phyloP scores from a whole-genome alignment of 2,329 filamentous ascomycete genomes.

The Rachicladosporium sp. region DNA sequence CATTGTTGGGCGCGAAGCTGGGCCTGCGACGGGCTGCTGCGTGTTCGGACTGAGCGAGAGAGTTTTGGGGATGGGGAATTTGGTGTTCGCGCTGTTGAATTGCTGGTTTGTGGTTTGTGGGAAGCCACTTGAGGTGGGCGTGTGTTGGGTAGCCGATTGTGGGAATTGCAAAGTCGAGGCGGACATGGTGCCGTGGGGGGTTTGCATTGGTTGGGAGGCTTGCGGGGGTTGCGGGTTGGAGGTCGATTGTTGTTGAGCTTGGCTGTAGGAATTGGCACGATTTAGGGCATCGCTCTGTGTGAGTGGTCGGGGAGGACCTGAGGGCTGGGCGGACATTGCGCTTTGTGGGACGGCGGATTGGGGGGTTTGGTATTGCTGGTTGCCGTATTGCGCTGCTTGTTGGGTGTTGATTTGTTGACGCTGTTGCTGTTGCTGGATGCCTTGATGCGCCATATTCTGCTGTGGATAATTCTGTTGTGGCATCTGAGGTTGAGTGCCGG shows the following conservation, averaged over 20 bases:
- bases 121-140: conserved; percentile 7
- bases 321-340: conserved; percentile 11
- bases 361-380: conserved; percentile 11
- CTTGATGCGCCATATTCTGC: conserved; percentile 5
- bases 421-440: conserved; percentile 8
- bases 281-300: conserved; percentile 34
- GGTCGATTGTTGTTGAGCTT: conserved; percentile 10
- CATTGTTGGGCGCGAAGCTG: conserved; percentile 64
- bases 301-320: conserved; percentile 16
- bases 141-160: conserved; percentile 8
- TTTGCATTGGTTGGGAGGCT: conserved; percentile 12
- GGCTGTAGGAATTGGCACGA: conserved; percentile 15
- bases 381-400: conserved; percentile 19
- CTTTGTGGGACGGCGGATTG: conserved; percentile 8
- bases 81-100: conserved; percentile 23
- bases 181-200: conserved; percentile 7
- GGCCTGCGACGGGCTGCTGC: conserved; percentile 64
- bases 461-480: conserved; percentile 7
- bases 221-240: conserved; percentile 11
- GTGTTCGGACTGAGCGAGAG: conserved; percentile 61
- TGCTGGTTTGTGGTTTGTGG: conserved; percentile 10
- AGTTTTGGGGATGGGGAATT: conserved; percentile 73
- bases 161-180: neutral
- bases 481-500: conserved; percentile 11
- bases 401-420: conserved; percentile 17